These are phyloP conservation scores for Thraustochytrium sp. DNA, from an alignment of 352 stramenopile genomes.

Conservation along the genomic window DNA sequence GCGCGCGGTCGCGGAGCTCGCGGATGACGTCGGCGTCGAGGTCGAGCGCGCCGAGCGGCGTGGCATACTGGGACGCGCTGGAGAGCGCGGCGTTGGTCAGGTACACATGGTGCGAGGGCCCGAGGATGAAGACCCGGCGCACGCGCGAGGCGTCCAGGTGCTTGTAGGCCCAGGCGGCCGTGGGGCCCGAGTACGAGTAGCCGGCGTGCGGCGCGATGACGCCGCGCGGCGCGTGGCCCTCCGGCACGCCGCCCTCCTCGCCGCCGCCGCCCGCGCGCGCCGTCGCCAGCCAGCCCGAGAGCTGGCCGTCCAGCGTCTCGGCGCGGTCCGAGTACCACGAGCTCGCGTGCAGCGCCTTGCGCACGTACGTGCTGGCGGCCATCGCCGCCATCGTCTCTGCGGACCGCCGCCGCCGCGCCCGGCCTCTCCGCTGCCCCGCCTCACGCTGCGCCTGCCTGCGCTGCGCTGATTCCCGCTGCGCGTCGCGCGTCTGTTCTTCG, in stretches of 20 bases:
- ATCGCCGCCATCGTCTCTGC: background rate
- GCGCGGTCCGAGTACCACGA: conserved; percentile 72
- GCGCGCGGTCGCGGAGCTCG: background rate
- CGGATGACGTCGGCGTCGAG: conserved; percentile 79
- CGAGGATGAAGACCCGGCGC: conserved; percentile 81
- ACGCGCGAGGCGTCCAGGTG: conserved; percentile 67
- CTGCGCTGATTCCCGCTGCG: too few species aligned
- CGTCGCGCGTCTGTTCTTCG: too few species aligned
- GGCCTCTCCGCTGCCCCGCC: too few species aligned
- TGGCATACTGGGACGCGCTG: conserved; percentile 77
- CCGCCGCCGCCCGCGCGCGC: conserved; percentile 44
- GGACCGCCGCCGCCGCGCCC: too few species aligned
- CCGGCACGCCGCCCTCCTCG: conserved; percentile 47
- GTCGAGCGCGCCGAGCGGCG: conserved; percentile 82
- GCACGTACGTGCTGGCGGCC: background rate
- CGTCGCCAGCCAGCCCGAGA: conserved; percentile 59
- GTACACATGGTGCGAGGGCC: conserved; percentile 92
- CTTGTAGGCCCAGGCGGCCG: conserved; percentile 84
- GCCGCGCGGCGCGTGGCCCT: conserved; percentile 50
- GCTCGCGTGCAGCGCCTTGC: conserved; percentile 56
- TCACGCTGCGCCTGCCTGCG: too few species aligned
- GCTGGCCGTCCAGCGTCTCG: conserved; percentile 59
- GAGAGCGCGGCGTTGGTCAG: conserved; percentile 69
- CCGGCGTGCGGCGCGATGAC: conserved; percentile 78
- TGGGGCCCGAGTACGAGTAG: conserved; percentile 85